Evolutionary conservation across 495 filamentous ascomycete species (phyloP).

Genomic region (Hypomontagnella submonticulosa): DNA sequence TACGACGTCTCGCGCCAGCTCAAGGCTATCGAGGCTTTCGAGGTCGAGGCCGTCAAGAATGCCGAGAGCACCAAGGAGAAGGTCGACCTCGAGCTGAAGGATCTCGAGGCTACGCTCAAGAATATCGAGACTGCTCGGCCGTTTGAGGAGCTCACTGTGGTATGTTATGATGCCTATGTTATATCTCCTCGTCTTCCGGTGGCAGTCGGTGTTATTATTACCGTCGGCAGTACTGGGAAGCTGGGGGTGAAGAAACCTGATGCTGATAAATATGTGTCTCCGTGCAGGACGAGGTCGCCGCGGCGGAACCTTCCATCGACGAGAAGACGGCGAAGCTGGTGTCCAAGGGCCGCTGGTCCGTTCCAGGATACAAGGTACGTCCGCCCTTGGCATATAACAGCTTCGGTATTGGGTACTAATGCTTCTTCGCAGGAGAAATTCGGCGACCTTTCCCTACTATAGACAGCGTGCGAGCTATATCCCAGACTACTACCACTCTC

Average conservation of each 20-base stretch:
- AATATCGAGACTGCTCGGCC: constrained; percentile 97
- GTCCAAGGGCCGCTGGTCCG: constrained; percentile 95
- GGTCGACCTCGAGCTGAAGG: constrained; percentile 92
- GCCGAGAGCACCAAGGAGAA: constrained; percentile 93
- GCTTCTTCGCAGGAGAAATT: constrained; percentile 85
- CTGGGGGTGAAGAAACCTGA: neutral
- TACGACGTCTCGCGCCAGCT: constrained; percentile 93
- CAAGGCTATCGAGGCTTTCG: constrained; percentile 97
- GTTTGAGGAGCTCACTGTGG: constrained; percentile 97
- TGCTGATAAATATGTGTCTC: constrained; percentile 35
- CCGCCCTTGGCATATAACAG: neutral
- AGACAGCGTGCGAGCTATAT: constrained; percentile 55
- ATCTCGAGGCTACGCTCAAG: constrained; percentile 90
- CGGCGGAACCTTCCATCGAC: constrained; percentile 94
- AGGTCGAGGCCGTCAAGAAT: constrained; percentile 95
- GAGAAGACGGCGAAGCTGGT: constrained; percentile 91
- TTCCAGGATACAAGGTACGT: constrained; percentile 96
- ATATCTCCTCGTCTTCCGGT: neutral
- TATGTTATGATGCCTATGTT: constrained; percentile 63
- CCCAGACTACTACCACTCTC: constrained; percentile 29
- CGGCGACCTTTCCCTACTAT: constrained; percentile 92
- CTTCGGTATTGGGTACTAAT: constrained; percentile 24
- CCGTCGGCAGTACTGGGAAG: neutral
- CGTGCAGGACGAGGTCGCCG: constrained; percentile 88
- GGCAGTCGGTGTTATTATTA: neutral